Conservation (phyloP, 345 rosid genomes). For the Eucalyptus virginea region DNA sequence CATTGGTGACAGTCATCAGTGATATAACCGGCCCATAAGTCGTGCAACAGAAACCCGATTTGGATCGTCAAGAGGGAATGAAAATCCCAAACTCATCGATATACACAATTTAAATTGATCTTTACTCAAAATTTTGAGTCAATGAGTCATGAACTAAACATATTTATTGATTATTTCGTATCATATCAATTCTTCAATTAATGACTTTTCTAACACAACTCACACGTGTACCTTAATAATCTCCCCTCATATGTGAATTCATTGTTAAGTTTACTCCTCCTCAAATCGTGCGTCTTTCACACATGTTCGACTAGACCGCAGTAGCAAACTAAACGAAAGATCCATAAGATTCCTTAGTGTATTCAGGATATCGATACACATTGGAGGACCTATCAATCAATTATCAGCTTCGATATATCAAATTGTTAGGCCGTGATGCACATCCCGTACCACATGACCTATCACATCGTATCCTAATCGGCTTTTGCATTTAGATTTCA, state of each 20-base stretch:
- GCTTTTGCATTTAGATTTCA: neutral
- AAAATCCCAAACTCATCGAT: fast-evolving
- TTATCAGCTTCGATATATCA: neutral
- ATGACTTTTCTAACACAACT: fast-evolving
- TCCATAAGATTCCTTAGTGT: neutral
- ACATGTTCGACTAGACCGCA: fast-evolving
- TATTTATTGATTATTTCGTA: fast-evolving
- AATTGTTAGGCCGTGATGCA: neutral
- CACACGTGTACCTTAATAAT: fast-evolving
- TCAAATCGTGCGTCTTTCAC: neutral
- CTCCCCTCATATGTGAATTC: fast-evolving
- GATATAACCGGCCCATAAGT: neutral
- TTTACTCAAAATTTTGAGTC: neutral
- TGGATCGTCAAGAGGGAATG: neutral
- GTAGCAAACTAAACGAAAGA: neutral
- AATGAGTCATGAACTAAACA: fast-evolving
- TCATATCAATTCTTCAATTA: neutral
- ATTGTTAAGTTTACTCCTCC: neutral
- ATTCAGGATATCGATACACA: neutral
- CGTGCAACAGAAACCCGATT: neutral
- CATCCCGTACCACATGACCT: neutral
- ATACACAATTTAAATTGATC: fast-evolving
- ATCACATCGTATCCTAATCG: neutral
- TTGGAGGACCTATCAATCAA: neutral
- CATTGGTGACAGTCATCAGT: neutral